Conservation (phyloP, 163 green algal genomes). For the Chlamydomonas reinhardtii region DNA sequence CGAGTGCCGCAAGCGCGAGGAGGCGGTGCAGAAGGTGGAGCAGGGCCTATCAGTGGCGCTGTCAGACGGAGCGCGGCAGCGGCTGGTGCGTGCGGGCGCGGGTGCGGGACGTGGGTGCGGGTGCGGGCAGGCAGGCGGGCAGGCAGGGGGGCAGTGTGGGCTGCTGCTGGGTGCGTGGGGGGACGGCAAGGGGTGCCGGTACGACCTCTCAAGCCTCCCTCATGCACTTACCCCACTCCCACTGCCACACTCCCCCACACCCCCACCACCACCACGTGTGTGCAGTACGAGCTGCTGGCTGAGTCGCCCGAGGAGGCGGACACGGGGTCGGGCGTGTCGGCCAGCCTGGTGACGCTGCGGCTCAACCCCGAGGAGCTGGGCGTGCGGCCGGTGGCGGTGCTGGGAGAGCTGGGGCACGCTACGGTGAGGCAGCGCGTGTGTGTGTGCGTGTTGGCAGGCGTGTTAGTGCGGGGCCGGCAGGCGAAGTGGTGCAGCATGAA, state of each 20-base stretch:
- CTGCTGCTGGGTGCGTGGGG: background rate
- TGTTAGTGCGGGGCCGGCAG: too few relatives aligned
- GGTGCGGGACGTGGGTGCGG: background rate
- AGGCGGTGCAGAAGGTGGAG: slow-evolving; percentile 59
- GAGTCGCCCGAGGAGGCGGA: slow-evolving; percentile 2
- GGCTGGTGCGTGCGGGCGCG: slow-evolving; percentile 60
- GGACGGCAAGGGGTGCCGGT: background rate
- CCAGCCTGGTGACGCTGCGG: slow-evolving; percentile 66
- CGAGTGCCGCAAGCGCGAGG: slow-evolving; percentile 69
- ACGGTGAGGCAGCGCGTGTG: background rate
- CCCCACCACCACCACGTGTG: too few relatives aligned
- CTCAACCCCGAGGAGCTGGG: slow-evolving; percentile 80
- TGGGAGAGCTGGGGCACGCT: slow-evolving; percentile 60
- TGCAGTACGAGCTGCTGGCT: slow-evolving; percentile 34
- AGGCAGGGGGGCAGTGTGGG: background rate
- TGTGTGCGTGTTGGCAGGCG: too few relatives aligned
- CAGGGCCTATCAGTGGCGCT: slow-evolving; percentile 70
- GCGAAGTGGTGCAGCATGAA: too few relatives aligned
- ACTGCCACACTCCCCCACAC: background rate
- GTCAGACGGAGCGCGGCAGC: slow-evolving; percentile 61
- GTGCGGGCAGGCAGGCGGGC: background rate
- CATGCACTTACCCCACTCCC: background rate
- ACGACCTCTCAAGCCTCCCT: too few relatives aligned
- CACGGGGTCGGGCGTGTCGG: background rate
- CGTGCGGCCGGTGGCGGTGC: slow-evolving; percentile 68